Conservation (phyloP, 2,329 filamentous ascomycete species). For the Fusarium chaquense region DNA sequence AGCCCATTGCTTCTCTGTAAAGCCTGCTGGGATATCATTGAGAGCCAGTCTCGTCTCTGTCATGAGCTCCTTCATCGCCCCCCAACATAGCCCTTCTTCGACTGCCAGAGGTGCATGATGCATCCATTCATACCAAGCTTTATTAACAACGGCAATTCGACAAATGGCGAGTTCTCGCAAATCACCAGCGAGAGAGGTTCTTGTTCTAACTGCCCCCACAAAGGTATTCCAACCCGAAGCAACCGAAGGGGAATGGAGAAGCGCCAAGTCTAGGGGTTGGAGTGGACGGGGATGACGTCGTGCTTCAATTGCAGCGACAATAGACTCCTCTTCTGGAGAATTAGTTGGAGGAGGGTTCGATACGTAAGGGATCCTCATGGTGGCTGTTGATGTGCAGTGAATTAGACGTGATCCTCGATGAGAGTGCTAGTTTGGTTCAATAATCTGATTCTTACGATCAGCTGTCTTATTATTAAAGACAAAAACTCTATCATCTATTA, state of each 20-base stretch:
- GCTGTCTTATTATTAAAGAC: too few relatives aligned
- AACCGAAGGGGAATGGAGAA: conserved; percentile 1
- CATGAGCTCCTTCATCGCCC: not conserved
- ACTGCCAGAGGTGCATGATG: not conserved
- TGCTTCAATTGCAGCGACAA: conserved; percentile 1
- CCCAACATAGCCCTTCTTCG: not conserved
- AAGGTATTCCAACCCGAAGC: not conserved
- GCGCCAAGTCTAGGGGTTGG: conserved; percentile 2
- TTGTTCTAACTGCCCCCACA: conserved; percentile 1
- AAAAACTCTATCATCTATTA: too few relatives aligned
- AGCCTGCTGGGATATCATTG: not conserved
- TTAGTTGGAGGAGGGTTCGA: not conserved
- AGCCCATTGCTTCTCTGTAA: not conserved
- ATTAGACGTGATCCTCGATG: not conserved
- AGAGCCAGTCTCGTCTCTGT: not conserved
- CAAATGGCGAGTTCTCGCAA: conserved; percentile 1
- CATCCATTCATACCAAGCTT: conserved; percentile 10
- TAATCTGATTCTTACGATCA: too few relatives aligned
- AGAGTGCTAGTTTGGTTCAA: too few relatives aligned
- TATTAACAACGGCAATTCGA: not conserved
- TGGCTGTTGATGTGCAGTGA: not conserved
- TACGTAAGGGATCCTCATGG: conserved; percentile 5
- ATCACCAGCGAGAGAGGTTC: not conserved
- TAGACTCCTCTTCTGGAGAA: not conserved
- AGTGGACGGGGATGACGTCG: conserved; percentile 6